These are phyloP conservation scores for Aspergillus uvarum DNA, from an alignment of 2,329 filamentous ascomycete genomes.

Conservation along the genomic window DNA sequence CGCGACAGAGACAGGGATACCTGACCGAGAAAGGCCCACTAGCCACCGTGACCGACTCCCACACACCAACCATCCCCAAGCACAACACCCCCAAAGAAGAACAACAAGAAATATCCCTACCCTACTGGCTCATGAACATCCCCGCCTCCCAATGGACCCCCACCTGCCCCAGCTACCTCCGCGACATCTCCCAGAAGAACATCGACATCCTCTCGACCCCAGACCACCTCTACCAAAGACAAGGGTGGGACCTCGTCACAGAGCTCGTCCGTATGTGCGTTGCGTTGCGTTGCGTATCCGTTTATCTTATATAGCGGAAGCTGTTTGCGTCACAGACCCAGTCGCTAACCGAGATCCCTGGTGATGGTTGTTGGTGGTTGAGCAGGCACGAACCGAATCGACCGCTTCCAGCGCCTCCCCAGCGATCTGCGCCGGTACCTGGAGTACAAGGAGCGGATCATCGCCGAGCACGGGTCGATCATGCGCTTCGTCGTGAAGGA, in stretches of 20 bases:
- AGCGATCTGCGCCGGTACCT: slow-evolving; percentile 77
- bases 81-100: background rate
- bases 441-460: slow-evolving; percentile 64
- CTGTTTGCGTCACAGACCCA: background rate
- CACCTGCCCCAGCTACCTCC: slow-evolving; percentile 71
- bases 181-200: slow-evolving; percentile 66
- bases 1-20: background rate
- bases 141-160: slow-evolving; percentile 59
- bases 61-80: no score
- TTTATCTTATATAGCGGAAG: no score
- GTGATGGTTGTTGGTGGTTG: no score
- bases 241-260: slow-evolving; percentile 70
- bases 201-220: slow-evolving; percentile 66
- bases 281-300: background rate
- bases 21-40: background rate
- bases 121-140: slow-evolving; percentile 85
- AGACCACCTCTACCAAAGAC: slow-evolving; percentile 62
- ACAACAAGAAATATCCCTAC: slow-evolving; percentile 32
- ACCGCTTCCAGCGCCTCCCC: slow-evolving; percentile 73
- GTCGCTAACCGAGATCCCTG: background rate
- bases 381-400: slow-evolving; percentile 67
- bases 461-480: slow-evolving; percentile 69
- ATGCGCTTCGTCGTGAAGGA: slow-evolving; percentile 72
- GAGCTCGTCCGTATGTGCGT: slow-evolving; percentile 55
- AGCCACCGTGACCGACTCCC: background rate